Evolutionary conservation across 2,329 filamentous ascomycete species (phyloP).

Genomic region (Hymenotorrendiella dingleyae): DNA sequence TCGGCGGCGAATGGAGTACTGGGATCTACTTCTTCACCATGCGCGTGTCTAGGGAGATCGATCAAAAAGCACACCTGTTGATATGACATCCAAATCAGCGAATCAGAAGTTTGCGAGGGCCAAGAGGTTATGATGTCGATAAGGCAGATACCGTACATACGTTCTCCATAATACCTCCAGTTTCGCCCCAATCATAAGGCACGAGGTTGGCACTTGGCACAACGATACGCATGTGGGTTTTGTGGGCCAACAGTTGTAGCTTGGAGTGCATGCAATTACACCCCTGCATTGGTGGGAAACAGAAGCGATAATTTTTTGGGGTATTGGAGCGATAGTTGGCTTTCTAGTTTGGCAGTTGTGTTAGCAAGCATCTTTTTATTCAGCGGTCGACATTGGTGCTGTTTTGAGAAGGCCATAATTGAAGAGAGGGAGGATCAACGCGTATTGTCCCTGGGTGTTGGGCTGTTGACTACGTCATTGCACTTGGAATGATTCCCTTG

Average conservation of each 20-base stretch:
- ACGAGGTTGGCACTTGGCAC: conserved; percentile 84
- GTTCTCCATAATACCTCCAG: conserved; percentile 79
- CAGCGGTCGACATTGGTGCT: no score
- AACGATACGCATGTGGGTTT: conserved; percentile 67
- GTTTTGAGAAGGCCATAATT: no score
- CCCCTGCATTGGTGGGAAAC: conserved; percentile 72
- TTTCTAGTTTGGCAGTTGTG: conserved; percentile 39
- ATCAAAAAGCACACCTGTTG: conserved; percentile 77
- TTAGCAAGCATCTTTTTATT: no score
- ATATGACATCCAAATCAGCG: not conserved
- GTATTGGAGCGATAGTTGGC: conserved; percentile 43
- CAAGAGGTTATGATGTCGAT: not conserved
- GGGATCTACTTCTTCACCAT: conserved; percentile 15
- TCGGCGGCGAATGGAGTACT: conserved; percentile 60
- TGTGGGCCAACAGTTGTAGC: conserved; percentile 80
- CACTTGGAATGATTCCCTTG: no score
- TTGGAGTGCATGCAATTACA: conserved; percentile 88
- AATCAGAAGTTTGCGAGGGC: not conserved
- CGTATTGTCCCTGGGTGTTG: no score
- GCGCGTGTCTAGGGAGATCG: conserved; percentile 62
- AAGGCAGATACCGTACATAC: conserved; percentile 37
- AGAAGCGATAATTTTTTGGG: conserved; percentile 57
- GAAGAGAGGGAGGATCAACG: no score
- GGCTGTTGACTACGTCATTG: no score
- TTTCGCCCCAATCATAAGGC: conserved; percentile 65